Percentiles rank a stretch among this genome's conserved stretches.
Evolutionary conservation across 306 rosid species (phyloP).

Genomic region (Gastrolobium bilobum): DNA sequence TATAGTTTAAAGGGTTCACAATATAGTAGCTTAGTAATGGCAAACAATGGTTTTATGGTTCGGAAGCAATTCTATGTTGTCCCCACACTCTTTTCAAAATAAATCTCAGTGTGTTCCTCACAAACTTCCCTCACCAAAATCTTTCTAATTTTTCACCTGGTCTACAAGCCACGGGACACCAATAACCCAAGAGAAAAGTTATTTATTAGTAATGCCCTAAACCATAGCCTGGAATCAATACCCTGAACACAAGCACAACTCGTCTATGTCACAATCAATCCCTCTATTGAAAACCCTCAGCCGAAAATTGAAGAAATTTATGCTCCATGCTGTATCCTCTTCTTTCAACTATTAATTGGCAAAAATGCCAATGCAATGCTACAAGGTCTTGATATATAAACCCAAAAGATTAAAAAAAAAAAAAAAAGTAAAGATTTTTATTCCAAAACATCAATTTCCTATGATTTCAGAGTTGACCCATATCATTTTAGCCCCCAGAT

Average conservation of each 20-base stretch:
- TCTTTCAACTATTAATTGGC: not conserved
- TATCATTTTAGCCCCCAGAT: not conserved
- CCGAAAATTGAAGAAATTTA: not conserved
- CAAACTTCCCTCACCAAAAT: conserved; percentile 4
- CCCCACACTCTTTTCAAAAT: not conserved
- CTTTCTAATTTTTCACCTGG: not conserved
- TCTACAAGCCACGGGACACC: no score
- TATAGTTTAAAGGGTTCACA: not conserved
- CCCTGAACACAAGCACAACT: no score
- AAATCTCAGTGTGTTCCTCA: not conserved
- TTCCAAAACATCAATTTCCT: not conserved
- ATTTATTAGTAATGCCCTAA: no score
- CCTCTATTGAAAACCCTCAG: not conserved
- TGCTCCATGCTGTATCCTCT: not conserved
- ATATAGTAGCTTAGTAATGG: not conserved
- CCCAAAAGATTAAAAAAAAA: conserved; percentile 13
- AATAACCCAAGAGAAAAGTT: no score
- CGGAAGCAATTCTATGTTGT: not conserved
- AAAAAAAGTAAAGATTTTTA: not conserved
- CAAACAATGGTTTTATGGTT: not conserved
- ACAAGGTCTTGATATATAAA: not conserved
- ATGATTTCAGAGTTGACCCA: not conserved
- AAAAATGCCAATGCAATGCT: not conserved
- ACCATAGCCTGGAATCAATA: not conserved
- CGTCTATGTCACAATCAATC: not conserved